Evolutionary conservation across 129 eudicot genomes (phyloP).

Genomic region (Lactuca sativa): DNA sequence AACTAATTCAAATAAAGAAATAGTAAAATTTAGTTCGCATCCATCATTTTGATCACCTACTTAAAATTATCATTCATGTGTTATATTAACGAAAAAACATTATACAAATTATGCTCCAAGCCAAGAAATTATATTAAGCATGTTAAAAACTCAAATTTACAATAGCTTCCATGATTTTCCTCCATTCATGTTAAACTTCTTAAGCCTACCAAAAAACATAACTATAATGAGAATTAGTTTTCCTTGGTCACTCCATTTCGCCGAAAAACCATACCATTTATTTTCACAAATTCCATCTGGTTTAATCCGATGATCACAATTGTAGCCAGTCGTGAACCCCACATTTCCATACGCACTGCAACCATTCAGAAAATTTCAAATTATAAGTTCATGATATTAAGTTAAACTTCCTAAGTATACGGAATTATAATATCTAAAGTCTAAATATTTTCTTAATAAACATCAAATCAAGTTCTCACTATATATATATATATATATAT

Average conservation of each 20-base stretch:
- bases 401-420: too few species aligned
- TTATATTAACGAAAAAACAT: too few species aligned
- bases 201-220: slow-evolving; percentile 89
- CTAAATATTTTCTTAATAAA: too few species aligned
- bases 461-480: too few species aligned
- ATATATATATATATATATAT: too few species aligned
- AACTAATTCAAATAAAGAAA: too few species aligned
- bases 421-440: too few species aligned
- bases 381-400: neutral
- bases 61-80: neutral
- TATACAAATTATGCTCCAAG: neutral
- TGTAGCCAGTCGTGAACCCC: slow-evolving; percentile 83
- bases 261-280: slow-evolving; percentile 78
- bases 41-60: neutral
- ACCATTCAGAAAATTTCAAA: neutral
- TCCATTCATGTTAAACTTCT: slow-evolving; percentile 72
- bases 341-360: slow-evolving; percentile 91
- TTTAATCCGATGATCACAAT: slow-evolving; percentile 49
- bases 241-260: slow-evolving; percentile 76
- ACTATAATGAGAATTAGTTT: slow-evolving; percentile 64
- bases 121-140: slow-evolving; percentile 3
- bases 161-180: slow-evolving; percentile 81
- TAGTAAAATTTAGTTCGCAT: too few species aligned
- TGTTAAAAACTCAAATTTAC: slow-evolving; percentile 29
- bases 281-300: slow-evolving; percentile 45